Conservation (phyloP, 371 early-diverging fungal genomes). For the Rhizopus stolonifer region DNA sequence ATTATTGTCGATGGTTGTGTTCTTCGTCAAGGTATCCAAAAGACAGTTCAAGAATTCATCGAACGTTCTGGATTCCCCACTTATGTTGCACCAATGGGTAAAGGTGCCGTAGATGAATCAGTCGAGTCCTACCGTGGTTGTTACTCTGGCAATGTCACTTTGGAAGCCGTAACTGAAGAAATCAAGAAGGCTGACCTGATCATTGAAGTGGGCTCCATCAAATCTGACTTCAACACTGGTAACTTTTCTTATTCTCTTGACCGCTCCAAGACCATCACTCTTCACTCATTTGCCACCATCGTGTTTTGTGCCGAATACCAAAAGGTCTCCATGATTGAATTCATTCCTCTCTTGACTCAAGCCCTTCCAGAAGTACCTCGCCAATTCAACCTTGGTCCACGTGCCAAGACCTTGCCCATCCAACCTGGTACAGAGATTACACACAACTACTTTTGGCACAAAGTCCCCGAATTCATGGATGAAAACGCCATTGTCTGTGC, state of each 20-base stretch:
- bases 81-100: conserved; percentile 49
- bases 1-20: conserved; percentile 50
- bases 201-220: conserved; percentile 43
- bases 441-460: conserved; percentile 48
- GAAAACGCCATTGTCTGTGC: conserved; percentile 39
- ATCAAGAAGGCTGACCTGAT: conserved; percentile 43
- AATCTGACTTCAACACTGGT: conserved; percentile 56
- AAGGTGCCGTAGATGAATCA: conserved; percentile 39
- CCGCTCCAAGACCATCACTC: conserved; percentile 30
- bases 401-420: conserved; percentile 14
- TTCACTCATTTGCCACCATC: conserved; percentile 35
- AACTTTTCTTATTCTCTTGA: conserved; percentile 39
- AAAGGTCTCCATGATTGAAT: conserved; percentile 37
- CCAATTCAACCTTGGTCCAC: conserved; percentile 20
- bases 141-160: conserved; percentile 34
- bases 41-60: conserved; percentile 30
- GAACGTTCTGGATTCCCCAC: conserved; percentile 39
- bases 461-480: conserved; percentile 29
- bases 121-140: conserved; percentile 37
- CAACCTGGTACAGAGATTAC: conserved; percentile 30
- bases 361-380: conserved; percentile 28
- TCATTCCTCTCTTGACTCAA: conserved; percentile 32
- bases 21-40: conserved; percentile 30
- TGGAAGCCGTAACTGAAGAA: conserved; percentile 29
- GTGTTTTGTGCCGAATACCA: conserved; percentile 39